Conservation (phyloP, 2,329 filamentous ascomycete genomes). For the Pyrenophora graminea region DNA sequence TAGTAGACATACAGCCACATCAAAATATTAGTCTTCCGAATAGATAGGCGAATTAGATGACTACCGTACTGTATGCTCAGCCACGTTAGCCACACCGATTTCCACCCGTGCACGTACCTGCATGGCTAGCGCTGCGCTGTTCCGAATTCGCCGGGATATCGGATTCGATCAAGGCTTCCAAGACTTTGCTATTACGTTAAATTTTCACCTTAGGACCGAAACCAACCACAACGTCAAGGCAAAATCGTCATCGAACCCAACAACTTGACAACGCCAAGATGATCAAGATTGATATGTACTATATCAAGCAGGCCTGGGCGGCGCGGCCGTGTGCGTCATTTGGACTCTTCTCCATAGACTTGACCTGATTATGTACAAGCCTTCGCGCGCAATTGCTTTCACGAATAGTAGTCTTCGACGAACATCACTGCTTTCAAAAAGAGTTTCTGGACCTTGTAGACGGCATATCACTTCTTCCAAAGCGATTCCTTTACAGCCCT, state of each 20-base stretch:
- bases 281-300: slow-evolving; percentile 9
- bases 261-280: slow-evolving; percentile 18
- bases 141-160: slow-evolving; percentile 15
- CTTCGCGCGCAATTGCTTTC: slow-evolving; percentile 16
- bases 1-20: slow-evolving; percentile 23
- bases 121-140: slow-evolving; percentile 7
- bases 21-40: neutral
- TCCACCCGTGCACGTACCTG: slow-evolving; percentile 4
- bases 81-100: slow-evolving; percentile 8
- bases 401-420: slow-evolving; percentile 6
- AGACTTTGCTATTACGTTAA: slow-evolving; percentile 28
- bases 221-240: slow-evolving; percentile 7
- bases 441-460: neutral
- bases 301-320: slow-evolving; percentile 19
- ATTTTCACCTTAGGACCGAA: slow-evolving; percentile 1
- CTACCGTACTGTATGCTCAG: neutral
- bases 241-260: slow-evolving; percentile 23
- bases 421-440: slow-evolving; percentile 7
- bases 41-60: slow-evolving; percentile 5
- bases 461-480: neutral
- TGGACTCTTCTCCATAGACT: neutral
- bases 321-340: slow-evolving; percentile 2
- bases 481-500: neutral
- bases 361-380: slow-evolving; percentile 15
- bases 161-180: slow-evolving; percentile 17